phyloP scores from a whole-genome alignment of 2,329 filamentous ascomycete species.

The Coccinonectria pachysandricola region DNA sequence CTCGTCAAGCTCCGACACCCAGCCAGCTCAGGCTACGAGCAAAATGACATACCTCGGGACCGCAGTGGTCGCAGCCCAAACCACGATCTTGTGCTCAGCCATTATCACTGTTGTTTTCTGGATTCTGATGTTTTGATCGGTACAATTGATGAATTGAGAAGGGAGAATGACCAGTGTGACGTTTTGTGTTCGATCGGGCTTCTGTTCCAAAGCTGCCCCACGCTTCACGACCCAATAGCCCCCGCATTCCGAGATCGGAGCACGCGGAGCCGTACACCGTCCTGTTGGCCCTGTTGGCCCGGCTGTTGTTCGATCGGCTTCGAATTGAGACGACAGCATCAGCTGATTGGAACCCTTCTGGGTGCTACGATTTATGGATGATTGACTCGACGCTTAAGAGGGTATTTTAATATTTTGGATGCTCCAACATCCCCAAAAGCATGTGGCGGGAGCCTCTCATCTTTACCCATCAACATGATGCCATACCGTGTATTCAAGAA shows the following conservation, averaged over 20 bases:
- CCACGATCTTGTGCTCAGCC: constrained; percentile 66
- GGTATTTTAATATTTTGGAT: constrained; percentile 1
- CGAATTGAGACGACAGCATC: constrained; percentile 5
- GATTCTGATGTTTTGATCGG: constrained; percentile 2
- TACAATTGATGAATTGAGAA: too few relatives aligned
- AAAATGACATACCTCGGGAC: constrained; percentile 72
- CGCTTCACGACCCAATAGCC: constrained; percentile 14
- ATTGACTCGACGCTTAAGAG: too few relatives aligned
- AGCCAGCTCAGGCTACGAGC: too few relatives aligned
- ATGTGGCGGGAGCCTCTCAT: constrained; percentile 13
- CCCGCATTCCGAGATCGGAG: constrained; percentile 30
- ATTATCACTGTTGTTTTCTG: constrained; percentile 30
- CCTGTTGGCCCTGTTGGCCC: constrained; percentile 9
- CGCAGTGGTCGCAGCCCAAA: constrained; percentile 75
- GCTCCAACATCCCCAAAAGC: constrained; percentile 8
- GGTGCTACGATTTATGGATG: too few relatives aligned
- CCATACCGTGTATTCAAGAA: constrained; percentile 7
- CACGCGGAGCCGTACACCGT: constrained; percentile 8
- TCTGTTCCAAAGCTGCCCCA: constrained; percentile 11
- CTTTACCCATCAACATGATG: constrained; percentile 4
- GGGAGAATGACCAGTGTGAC: too few relatives aligned
- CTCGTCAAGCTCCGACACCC: constrained; percentile 7
- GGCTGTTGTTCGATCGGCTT: too few relatives aligned
- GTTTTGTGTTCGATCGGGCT: constrained; percentile 3
- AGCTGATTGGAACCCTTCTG: constrained; percentile 5